Conservation (phyloP, 192 early-diverging fungal species). For the Pilaira anomala region DNA sequence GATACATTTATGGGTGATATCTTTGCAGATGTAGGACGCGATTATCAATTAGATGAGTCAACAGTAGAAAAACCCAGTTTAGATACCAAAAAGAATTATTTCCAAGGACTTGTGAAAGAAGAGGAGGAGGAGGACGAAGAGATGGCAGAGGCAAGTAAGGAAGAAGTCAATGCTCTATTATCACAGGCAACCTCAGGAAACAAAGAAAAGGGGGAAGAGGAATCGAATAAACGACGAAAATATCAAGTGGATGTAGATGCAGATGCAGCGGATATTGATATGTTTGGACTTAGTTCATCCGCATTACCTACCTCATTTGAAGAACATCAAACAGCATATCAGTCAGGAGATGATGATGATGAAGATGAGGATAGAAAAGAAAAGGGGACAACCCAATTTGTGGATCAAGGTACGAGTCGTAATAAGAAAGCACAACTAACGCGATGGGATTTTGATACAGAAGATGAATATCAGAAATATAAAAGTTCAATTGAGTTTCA, state of each 20-base stretch:
- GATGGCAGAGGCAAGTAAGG: conserved; percentile 12
- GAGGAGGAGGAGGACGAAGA: conserved; percentile 22
- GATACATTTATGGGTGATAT: conserved; percentile 57
- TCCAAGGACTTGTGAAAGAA: conserved; percentile 17
- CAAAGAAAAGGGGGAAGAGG: neutral
- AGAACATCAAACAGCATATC: conserved; percentile 46
- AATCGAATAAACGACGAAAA: conserved; percentile 15
- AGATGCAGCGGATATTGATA: conserved; percentile 49
- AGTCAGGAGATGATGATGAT: conserved; percentile 46
- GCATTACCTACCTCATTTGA: conserved; percentile 38
- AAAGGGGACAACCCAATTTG: conserved; percentile 45
- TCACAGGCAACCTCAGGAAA: neutral
- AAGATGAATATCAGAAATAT: conserved; percentile 72
- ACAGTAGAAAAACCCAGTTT: neutral
- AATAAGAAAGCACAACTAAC: conserved; percentile 69
- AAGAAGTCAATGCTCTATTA: conserved; percentile 12
- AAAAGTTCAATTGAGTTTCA: conserved; percentile 69
- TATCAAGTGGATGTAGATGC: conserved; percentile 34
- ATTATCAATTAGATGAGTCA: conserved; percentile 63
- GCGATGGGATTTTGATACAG: conserved; percentile 77
- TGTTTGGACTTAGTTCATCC: conserved; percentile 46
- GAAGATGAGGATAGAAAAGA: conserved; percentile 20
- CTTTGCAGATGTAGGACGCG: conserved; percentile 81
- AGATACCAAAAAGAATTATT: conserved; percentile 8
- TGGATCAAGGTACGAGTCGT: conserved; percentile 67